Base-by-base conservation (phyloP, 164 flowering plant genomes). In the Amborella trichopoda region DNA sequence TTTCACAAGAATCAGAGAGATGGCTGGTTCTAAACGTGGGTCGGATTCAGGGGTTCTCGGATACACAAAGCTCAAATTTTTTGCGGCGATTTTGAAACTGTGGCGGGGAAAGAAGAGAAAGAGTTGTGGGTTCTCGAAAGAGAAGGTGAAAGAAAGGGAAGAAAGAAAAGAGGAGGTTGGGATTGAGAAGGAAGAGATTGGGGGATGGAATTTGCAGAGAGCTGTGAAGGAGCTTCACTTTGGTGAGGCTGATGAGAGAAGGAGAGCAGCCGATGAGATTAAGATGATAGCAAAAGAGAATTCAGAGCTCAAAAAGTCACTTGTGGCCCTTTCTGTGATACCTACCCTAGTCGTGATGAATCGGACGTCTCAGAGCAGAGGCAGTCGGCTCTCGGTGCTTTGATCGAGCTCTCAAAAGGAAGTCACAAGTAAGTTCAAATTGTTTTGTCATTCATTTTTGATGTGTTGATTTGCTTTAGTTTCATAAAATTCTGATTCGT, bases 191-290 rank as follows among this genome's bases (percentile, higher is more conserved):
- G n/a, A 40, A 68, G 57, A 10, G 68, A 48, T 20, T 55, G 28
- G 24, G 42, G 49, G 47, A 64, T 43, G 56, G 6, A 10, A 6
- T 10, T 50, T 86, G 53, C 83, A 72, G 59, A 81, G 65, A 54
- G 61, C 95, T 6, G 97, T 90, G 33, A 90, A 85, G 76, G 66
- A 48, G 56, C 80, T 90, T 54, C 83, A 81, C 58, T 90, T 90
- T 26, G 97, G 97, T 26, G 71, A 64, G 6, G 20, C 8, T 20
- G 43, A 46, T 5, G 58, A 89, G 64, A 80, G 74, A 52, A 79
- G 73, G 52, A 37, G 39, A 43, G 98, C 95, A 9, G 88, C 80
- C 4, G 32, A 30, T 28, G 83, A 74, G 51, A 76, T 81, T 8
- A 64, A 20, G 57, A 73, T 68, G 58, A 32, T 83, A 38, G 86